phyloP scores from a whole-genome alignment of 1,284 basidiomycete genomes.

The Irpex sp. region DNA sequence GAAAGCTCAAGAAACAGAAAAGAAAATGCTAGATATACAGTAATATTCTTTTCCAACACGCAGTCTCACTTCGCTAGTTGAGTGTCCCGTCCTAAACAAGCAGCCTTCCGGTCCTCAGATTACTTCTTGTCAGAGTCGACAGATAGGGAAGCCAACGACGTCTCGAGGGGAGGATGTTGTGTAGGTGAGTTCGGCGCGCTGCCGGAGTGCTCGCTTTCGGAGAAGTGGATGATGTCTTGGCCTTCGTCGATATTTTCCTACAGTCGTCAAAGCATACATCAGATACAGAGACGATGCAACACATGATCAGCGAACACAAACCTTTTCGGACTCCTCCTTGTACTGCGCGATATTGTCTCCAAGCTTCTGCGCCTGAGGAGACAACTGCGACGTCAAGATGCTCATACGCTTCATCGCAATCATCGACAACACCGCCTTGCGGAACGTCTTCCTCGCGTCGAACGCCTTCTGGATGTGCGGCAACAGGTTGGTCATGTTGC shows the following conservation, averaged over 20 bases:
- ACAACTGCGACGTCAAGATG: conserved; percentile 40
- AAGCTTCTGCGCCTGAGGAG: conserved; percentile 47
- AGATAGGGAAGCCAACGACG: conserved; percentile 6
- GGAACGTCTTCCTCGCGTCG: conserved; percentile 85
- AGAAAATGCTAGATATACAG: background rate
- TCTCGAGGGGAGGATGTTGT: conserved; percentile 8
- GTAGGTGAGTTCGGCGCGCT: conserved; percentile 2
- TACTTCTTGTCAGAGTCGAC: background rate
- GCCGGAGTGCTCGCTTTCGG: background rate
- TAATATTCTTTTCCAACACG: background rate
- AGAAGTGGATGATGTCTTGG: conserved; percentile 12
- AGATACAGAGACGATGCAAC: background rate
- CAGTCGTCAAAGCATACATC: background rate
- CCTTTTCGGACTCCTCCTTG: conserved; percentile 81
- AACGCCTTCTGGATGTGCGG: conserved; percentile 88
- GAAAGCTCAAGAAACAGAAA: background rate
- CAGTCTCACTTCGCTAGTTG: background rate
- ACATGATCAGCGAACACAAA: conserved; percentile 24
- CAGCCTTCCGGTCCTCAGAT: background rate
- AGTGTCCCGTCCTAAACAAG: background rate
- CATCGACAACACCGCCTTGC: conserved; percentile 83
- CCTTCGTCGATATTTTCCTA: conserved; percentile 17
- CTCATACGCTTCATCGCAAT: conserved; percentile 82
- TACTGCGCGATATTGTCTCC: conserved; percentile 63
- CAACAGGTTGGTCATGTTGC: conserved; percentile 76